Evolutionary conservation across 306 rosid species (phyloP).

Genomic region (Fragaria nilgerrensis): DNA sequence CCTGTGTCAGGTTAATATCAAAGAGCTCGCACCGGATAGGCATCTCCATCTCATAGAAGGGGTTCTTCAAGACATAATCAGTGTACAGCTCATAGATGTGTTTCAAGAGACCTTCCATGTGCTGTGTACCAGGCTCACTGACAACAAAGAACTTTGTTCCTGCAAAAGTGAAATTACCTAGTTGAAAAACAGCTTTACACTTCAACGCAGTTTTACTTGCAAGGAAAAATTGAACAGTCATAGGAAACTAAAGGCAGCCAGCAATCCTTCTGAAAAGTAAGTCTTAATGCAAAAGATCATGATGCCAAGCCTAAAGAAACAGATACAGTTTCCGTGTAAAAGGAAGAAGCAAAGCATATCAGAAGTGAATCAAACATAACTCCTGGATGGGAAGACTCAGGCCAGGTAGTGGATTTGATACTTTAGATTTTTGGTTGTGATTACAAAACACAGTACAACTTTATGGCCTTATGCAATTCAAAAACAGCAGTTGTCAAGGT

Average conservation of each 20-base stretch:
- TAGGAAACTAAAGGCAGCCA: not conserved
- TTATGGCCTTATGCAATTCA: not conserved
- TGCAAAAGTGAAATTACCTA: constrained; percentile 23
- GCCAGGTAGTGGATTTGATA: not conserved
- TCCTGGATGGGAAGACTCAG: not conserved
- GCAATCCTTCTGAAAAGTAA: too few species aligned
- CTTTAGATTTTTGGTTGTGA: not conserved
- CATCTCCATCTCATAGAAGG: constrained; percentile 99
- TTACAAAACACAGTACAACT: not conserved
- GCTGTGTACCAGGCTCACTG: constrained; percentile 74
- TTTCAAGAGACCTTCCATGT: constrained; percentile 80
- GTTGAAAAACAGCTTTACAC: not conserved
- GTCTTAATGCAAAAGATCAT: too few species aligned
- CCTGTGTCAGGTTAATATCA: constrained; percentile 68
- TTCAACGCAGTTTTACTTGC: not conserved
- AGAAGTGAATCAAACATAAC: not conserved
- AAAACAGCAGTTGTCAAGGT: not conserved
- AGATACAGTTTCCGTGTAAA: not conserved
- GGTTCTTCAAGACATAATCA: constrained; percentile 89
- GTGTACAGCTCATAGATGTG: constrained; percentile 72
- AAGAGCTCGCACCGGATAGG: constrained; percentile 93
- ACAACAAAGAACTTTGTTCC: constrained; percentile 90
- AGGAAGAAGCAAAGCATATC: not conserved
- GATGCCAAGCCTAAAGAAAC: not conserved
- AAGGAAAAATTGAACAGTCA: not conserved